Base-by-base conservation (phyloP, 345 rosid genomes). In the Acer saccharum region DNA sequence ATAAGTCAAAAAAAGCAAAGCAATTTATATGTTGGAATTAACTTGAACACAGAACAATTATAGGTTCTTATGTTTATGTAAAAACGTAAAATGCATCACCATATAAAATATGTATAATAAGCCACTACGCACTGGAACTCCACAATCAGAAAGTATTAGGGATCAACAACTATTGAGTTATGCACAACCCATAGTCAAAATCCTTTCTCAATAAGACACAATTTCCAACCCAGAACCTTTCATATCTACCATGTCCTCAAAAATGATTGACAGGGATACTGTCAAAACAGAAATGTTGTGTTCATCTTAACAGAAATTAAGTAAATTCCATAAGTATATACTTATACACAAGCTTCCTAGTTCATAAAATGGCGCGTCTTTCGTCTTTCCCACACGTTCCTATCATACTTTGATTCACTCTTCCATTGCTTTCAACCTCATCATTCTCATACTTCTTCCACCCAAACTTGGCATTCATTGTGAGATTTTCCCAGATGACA, bases 391-490 rank as follows among this genome's bases (percentile, higher is more conserved):
- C 48, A 18, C 50, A 10, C 18, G 2, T 20, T 54, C 27, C 27
- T 17, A 70, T 50, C 44, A 27, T 35, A 10, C 41, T 70, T 69
- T 69, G 73, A 27, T 69, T 25, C 27, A 29, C 64, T 71, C 50
- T 35, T 32, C 17, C 18, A 29, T 2, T 13, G 48, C 16, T 55
- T 71, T 71, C 64, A 35, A 55, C 58, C 50, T 57, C 52, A 46
- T 9, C 17, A 9, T 4, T 50, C 29, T 32, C 65, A 57, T 29
- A 71, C 65, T 71, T 57, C 65, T 20, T 8, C 9, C 20, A 72
- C 10, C 48, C 65, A 35, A 35, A 44, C 20, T 25, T 16, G 20
- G 52, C 64, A 71, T 3, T 55, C 65, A 55, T 17, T 55, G 65
- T 13, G 23, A 35, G 65, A 35, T 58, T 58, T 35, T 27, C 52